phyloP scores from a whole-genome alignment of 495 filamentous ascomycete species.

The Aspergillus egyptiacus region DNA sequence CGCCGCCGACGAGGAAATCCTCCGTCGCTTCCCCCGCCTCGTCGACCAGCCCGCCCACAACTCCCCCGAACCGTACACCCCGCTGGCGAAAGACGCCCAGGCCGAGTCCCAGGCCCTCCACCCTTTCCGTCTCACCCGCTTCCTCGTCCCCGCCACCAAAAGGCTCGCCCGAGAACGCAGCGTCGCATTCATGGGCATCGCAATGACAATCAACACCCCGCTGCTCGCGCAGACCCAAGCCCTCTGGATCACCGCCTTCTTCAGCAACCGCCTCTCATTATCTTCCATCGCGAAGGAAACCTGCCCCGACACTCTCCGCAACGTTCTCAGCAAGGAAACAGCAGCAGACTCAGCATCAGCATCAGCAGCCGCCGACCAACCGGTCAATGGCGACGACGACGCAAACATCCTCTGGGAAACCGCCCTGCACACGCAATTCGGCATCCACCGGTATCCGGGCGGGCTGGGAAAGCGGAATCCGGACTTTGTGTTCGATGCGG shows the following conservation, averaged over 20 bases:
- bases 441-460: conserved; percentile 60
- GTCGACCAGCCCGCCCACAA: conserved; percentile 27
- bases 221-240: conserved; percentile 61
- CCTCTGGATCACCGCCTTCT: conserved; percentile 65
- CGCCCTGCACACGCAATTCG: conserved; percentile 59
- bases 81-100: conserved; percentile 26
- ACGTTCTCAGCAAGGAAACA: background rate
- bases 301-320: background rate
- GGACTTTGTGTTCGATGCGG: conserved; percentile 68
- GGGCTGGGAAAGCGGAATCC: conserved; percentile 59
- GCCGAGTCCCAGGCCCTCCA: conserved; percentile 29
- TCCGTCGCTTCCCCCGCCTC: conserved; percentile 60
- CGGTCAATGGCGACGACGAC: conserved; percentile 3
- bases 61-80: conserved; percentile 26
- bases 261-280: conserved; percentile 36
- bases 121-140: conserved; percentile 56
- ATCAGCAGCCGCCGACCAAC: conserved; percentile 2
- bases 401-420: conserved; percentile 48
- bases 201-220: conserved; percentile 58
- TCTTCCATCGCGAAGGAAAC: background rate
- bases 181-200: conserved; percentile 61
- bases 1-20: conserved; percentile 60
- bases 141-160: conserved; percentile 62
- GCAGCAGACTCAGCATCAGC: background rate
- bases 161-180: conserved; percentile 49